These are phyloP conservation scores for Casaregolazyma suthepensis DNA, from an alignment of 1,139 yeast genomes.

Conservation along the genomic window DNA sequence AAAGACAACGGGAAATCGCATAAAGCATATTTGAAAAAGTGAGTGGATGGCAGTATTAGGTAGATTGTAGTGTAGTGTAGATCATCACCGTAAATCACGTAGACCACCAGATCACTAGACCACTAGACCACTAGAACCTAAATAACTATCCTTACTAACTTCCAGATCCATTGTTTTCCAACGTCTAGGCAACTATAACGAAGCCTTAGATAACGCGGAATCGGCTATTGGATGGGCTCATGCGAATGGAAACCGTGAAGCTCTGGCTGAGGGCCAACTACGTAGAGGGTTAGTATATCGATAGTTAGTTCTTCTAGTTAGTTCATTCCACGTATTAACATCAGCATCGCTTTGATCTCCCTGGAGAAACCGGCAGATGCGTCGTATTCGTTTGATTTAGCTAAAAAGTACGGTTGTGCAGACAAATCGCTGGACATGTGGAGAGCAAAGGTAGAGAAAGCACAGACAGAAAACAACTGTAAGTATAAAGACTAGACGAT, in stretches of 20 bases:
- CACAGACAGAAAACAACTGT: neutral
- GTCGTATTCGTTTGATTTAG: conserved; percentile 42
- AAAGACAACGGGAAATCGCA: conserved; percentile 42
- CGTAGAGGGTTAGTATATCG: conserved; percentile 38
- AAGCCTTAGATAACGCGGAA: conserved; percentile 49
- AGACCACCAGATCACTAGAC: no score
- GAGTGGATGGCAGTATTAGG: conserved; percentile 5
- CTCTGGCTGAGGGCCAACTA: conserved; percentile 55
- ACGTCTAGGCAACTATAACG: conserved; percentile 44
- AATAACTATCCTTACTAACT: no score
- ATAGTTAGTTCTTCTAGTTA: neutral
- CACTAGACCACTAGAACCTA: no score
- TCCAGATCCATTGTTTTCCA: conserved; percentile 49
- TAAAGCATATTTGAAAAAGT: conserved; percentile 23
- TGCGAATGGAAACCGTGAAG: conserved; percentile 44
- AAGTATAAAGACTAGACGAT: neutral
- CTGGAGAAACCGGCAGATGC: conserved; percentile 47
- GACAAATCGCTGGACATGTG: conserved; percentile 35
- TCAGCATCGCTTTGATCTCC: conserved; percentile 24
- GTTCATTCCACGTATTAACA: neutral
- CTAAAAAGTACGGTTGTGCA: conserved; percentile 42
- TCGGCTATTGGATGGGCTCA: conserved; percentile 52
- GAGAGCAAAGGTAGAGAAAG: conserved; percentile 17
- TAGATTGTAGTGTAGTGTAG: neutral
- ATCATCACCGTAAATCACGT: no score